phyloP scores from a whole-genome alignment of 495 filamentous ascomycete species.

The Podospora sp. region DNA sequence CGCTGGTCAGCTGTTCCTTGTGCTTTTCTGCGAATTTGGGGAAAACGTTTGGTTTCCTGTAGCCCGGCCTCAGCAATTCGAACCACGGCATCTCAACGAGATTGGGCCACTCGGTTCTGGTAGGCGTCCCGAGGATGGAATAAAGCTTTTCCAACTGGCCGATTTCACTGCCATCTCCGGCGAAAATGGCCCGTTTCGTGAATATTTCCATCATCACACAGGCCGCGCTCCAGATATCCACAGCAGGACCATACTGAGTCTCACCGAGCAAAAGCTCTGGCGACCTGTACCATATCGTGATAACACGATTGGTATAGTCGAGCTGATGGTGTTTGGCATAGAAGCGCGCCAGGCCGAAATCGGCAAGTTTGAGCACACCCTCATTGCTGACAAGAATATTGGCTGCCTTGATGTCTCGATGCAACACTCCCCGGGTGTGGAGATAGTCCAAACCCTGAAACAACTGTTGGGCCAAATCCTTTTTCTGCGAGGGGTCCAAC shows the following conservation, averaged over 20 bases:
- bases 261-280: conserved; percentile 93
- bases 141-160: conserved; percentile 97
- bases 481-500: conserved; percentile 84
- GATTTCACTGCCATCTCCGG: conserved; percentile 91
- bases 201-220: conserved; percentile 98
- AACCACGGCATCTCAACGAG: conserved; percentile 95
- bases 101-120: conserved; percentile 78
- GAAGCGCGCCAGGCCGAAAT: conserved; percentile 97
- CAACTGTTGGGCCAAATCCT: conserved; percentile 89
- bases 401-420: conserved; percentile 93
- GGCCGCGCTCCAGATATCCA: conserved; percentile 97
- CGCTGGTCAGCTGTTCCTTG: conserved; percentile 67
- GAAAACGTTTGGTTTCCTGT: conserved; percentile 76
- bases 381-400: conserved; percentile 92
- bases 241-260: conserved; percentile 89
- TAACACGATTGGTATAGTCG: conserved; percentile 99
- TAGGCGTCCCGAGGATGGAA: conserved; percentile 88
- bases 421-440: conserved; percentile 88
- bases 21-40: conserved; percentile 86
- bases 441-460: conserved; percentile 95
- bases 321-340: conserved; percentile 88
- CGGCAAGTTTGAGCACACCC: conserved; percentile 87
- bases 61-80: conserved; percentile 77
- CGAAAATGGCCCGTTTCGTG: conserved; percentile 91
- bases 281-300: conserved; percentile 96